Evolutionary conservation across 768 basidiomycete species (phyloP), one percentile per base, ranked within the genome.

Genomic region (Boletus patriciae): DNA sequence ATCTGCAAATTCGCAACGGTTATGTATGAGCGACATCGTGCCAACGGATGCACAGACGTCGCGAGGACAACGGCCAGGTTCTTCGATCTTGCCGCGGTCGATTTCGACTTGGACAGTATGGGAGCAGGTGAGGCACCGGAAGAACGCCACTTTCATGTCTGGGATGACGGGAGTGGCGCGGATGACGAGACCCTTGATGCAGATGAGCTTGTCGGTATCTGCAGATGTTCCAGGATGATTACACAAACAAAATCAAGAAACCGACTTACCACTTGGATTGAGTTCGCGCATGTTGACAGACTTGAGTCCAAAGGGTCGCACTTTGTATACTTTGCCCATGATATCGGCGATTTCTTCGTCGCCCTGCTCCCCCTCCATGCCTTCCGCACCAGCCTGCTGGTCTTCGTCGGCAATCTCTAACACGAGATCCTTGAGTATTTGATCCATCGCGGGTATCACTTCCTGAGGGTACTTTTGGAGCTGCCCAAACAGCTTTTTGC

Each of bases 131-230:
- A 92, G 78, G 74, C 97, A 99, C 52, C 95, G 90, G 83, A 99
- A 99, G 79, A 99, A 98, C 21, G 96, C 97, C 62, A 86, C 85
- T 75, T 96, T 95, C 97, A 99, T 98, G 74, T 99, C 97, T 4
- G 97, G 97, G 57, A 98, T 98, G 66, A 99, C 90, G 12, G 96
- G 93, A 0, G 97, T 98, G 0, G 95, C 92, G 23, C 97, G 90
- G 58, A 99, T 98, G 65, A 98, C 94, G 8, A 99, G 85, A 55
- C 97, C 97, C 71, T 96, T 97, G 76, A 99, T 89, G 54, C 85
- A 88, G 19, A 97, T 90, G 19, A 99, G 86, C 73, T 98, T 97
- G 80, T 99, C 97, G 64, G 97, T 99, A 68, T 99, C 97, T 98
- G 59, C 34, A 54, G 13, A 27, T 40, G 43, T 41, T 46, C 41